These are phyloP conservation scores for Phytophthora lateralis DNA, from an alignment of 352 stramenopile genomes.

Conservation along the genomic window DNA sequence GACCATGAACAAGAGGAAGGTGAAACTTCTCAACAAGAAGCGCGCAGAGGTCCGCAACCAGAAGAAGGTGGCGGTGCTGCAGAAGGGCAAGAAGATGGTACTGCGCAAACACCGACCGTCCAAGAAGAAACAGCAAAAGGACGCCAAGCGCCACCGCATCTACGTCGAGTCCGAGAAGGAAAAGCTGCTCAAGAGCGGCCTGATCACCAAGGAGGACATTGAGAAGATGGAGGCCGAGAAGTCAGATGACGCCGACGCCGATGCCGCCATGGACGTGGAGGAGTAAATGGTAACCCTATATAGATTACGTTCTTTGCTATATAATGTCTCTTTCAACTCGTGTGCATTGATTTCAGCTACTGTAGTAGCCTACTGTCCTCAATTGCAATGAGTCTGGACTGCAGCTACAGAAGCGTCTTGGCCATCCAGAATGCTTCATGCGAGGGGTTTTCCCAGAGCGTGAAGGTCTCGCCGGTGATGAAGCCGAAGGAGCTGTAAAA, in stretches of 20 bases:
- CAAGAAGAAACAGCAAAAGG: conserved; percentile 90
- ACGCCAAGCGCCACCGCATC: conserved; percentile 79
- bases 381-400: neutral
- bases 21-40: conserved; percentile 89
- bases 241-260: conserved; percentile 38
- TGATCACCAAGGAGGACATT: conserved; percentile 86
- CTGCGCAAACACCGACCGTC: conserved; percentile 71
- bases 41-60: conserved; percentile 73
- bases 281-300: conserved; percentile 53
- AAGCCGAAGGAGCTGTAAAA: conserved; percentile 49
- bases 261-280: conserved; percentile 56
- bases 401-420: conserved; percentile 27
- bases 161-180: conserved; percentile 74
- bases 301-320: conserved; percentile 38
- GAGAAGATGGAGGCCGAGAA: conserved; percentile 75
- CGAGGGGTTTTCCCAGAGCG: conserved; percentile 36
- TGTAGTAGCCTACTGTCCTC: neutral
- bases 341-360: neutral
- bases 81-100: conserved; percentile 60
- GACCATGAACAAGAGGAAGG: conserved; percentile 88
- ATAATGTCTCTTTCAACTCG: conserved; percentile 22
- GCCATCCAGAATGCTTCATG: conserved; percentile 37
- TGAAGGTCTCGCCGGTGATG: conserved; percentile 22
- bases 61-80: conserved; percentile 72
- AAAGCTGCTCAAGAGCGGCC: conserved; percentile 76